Evolutionary conservation across 768 basidiomycete species (phyloP), one percentile per base, ranked within the genome.

Genomic region (Lentinula lateritia): DNA sequence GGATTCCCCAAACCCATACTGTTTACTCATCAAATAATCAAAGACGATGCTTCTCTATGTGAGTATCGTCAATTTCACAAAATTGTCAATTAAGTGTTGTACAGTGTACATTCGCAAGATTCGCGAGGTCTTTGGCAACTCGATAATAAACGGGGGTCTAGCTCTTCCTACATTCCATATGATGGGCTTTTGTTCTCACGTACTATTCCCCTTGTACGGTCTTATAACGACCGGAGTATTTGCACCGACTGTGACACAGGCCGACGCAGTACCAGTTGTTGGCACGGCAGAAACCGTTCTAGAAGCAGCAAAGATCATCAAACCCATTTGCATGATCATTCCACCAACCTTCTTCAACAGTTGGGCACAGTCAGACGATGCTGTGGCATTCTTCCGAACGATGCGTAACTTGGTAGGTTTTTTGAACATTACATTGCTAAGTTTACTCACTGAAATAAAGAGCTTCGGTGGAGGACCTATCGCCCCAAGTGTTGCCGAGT

Each of bases 1-100:
- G 71, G 72, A 0, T 67, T 72, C 35, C 72, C 73, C 0, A 74
- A 72, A 52, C 60, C 72, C 1, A 71, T 75, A 45, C 60, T 66
- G 5, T 62, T 66, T 15, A 70, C 65, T 9, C 54, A 68, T 28
- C 16, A 61, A 10, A 65, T 60, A 10, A 56, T 56, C 4, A 56
- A 69, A 7, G 65, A 69, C 34, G 69, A 63, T 63, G 66, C 65
- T 35, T 48, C 52, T n/a, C 58, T 62, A 4, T 59, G 72, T 74
- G 41, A 58, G 74, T 66, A 8, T 12, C 16, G n/a, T 35, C 18
- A 16, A 36, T 9, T 38, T 59, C 18, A n/a, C 12, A 2, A 15
- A 12, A 35, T 10, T n/a, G 42, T 13, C 35, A 28, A 10, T 20
- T n/a, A 13, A 38, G 23, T 38, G 39, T 18, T n/a, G 16, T 35